Base-by-base conservation (phyloP, 116 monocot genomes). In the Iris pallida region DNA sequence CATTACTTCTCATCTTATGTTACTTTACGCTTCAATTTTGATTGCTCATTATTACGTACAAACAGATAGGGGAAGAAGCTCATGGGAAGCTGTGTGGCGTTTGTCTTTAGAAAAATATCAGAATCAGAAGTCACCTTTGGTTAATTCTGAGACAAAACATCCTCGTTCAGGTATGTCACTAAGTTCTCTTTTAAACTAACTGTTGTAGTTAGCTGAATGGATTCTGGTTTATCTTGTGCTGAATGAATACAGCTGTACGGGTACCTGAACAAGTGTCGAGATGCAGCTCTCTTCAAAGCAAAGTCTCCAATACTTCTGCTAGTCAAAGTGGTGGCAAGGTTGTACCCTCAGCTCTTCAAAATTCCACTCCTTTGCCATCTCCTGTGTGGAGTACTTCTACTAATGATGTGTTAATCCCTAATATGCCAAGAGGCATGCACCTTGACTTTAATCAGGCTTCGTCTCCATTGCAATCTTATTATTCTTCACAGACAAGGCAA, bases 71-170 rank as follows among this genome's bases (percentile, higher is more conserved):
- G 82, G 87, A 68, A 74, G 87, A 49, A 73, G 61, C 59, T 62
- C 46, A 54, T 97, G 97, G 97, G 85, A 86, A 42, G 73, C 72
- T 82, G 53, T 76, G 12, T 89, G 80, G 92, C 85, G 63, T 80
- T 71, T 61, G 65, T 75, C 79, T 46, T 41, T 70, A 30, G 85
- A 82, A 76, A 87, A 74, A 61, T 87, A 72, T 66, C 70, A 85
- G 14, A 87, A 63, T 73, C 84, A 83, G 63, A 92, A 80, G 54
- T 82, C 97, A 49, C 79, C 87, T 66, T 30, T 30, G 0, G 49
- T 74, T 64, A 78, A 55, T 71, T 63, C n/a, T 65, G 85, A 81
- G 61, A 84, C 92, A 12, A 87, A 69, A 6, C 75, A 45, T 69
- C 73, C 85, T 73, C 85, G 62, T 60, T 68, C 87, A 85, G 97